Evolutionary conservation across 768 basidiomycete species (phyloP).

Genomic region (Heimioporus sp.): DNA sequence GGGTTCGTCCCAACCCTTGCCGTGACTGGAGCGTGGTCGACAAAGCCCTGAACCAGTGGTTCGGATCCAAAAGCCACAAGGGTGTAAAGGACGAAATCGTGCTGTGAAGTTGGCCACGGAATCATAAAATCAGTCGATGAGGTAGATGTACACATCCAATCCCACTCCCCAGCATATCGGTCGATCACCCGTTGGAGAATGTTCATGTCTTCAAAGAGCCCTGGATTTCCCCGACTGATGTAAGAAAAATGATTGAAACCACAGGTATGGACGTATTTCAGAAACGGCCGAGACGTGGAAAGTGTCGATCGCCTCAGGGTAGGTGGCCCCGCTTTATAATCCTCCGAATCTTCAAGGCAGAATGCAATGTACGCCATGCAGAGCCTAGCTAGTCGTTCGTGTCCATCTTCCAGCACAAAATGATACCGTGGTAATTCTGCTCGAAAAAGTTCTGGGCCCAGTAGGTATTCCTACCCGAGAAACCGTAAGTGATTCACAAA

Average conservation of each 20-base stretch:
- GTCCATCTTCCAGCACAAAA: conserved; percentile 5
- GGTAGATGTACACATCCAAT: background rate
- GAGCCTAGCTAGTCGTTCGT: conserved; percentile 3
- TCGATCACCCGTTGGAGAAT: background rate
- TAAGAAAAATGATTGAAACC: background rate
- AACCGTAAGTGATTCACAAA: background rate
- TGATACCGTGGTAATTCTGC: conserved; percentile 1
- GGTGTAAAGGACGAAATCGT: too few species aligned
- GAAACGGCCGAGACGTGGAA: background rate
- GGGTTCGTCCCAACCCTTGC: background rate
- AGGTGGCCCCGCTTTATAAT: background rate
- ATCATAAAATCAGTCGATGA: background rate
- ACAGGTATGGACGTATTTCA: conserved; percentile 8
- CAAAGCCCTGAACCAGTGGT: background rate
- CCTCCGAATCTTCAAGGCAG: conserved; percentile 7
- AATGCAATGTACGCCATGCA: background rate
- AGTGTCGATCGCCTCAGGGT: background rate
- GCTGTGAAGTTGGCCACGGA: conserved; percentile 3
- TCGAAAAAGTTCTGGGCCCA: conserved; percentile 3
- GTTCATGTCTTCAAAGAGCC: conserved; percentile 1
- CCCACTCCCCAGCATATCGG: background rate
- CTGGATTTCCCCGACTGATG: background rate
- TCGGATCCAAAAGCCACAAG: conserved; percentile 6
- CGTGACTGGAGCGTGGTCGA: background rate
- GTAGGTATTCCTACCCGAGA: conserved; percentile 9